A percentile compares a stretch with the other conserved stretches of the same genome.
Evolutionary conservation across 306 rosid species (phyloP).

Genomic region (Boehmeria nivea): DNA sequence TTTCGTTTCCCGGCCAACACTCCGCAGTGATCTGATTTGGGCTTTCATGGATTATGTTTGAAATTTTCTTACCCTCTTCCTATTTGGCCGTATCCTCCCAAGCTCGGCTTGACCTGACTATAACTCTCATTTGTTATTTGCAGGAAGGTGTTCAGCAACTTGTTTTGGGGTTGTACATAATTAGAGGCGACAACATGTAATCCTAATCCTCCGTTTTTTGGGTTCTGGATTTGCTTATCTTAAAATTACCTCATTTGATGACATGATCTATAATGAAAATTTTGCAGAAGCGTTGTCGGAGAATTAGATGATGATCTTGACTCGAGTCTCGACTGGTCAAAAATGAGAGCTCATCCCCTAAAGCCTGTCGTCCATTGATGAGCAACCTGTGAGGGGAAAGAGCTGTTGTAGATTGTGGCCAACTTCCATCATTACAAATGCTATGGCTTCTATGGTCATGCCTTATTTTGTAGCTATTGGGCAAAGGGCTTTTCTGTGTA

Average conservation of each 20-base stretch:
- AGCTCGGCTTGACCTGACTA: too few relatives aligned
- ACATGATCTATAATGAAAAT: conserved; percentile 10
- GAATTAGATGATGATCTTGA: conserved; percentile 93
- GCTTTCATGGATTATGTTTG: too few relatives aligned
- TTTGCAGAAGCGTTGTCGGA: conserved; percentile 92
- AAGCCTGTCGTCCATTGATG: conserved; percentile 18
- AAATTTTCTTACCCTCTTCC: too few relatives aligned
- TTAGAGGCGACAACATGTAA: conserved; percentile 97
- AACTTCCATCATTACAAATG: not conserved
- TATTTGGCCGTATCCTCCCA: too few relatives aligned
- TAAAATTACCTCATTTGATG: not conserved
- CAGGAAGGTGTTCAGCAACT: conserved; percentile 99
- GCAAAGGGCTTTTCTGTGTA: not conserved
- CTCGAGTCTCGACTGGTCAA: conserved; percentile 67
- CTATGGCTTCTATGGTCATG: not conserved
- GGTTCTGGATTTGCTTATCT: not conserved
- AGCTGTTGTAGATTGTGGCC: conserved; percentile 10
- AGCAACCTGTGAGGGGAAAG: not conserved
- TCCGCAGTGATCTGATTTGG: too few relatives aligned
- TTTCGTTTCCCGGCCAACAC: too few relatives aligned
- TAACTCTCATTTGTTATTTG: not conserved
- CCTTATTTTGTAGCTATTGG: conserved; percentile 1
- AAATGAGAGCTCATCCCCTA: conserved; percentile 84
- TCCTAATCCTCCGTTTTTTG: not conserved
- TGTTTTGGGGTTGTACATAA: conserved; percentile 83